phyloP scores from a whole-genome alignment of 306 rosid species.

The Cyclanthera cordifolia region DNA sequence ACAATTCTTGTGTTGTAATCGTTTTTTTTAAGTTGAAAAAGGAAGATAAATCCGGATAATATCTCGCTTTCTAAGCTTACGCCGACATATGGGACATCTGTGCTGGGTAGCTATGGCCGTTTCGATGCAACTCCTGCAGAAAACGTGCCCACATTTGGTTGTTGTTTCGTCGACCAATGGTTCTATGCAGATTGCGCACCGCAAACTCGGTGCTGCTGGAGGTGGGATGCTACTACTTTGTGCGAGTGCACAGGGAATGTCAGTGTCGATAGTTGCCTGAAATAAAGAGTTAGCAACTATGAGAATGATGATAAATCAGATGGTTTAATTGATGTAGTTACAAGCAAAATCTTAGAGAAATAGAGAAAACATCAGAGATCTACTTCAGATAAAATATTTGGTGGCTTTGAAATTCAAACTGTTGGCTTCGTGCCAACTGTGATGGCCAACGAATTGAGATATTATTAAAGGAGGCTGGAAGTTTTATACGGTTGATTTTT shows the following conservation, averaged over 20 bases:
- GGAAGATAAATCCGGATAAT: slow-evolving; percentile 77
- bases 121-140: slow-evolving; percentile 59
- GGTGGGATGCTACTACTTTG: slow-evolving; percentile 26
- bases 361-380: not conserved
- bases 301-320: not conserved
- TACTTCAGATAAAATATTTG: not conserved
- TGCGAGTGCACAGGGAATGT: slow-evolving; percentile 5
- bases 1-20: not conserved
- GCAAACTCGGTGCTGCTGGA: slow-evolving; percentile 45
- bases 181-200: slow-evolving; percentile 69
- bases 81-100: slow-evolving; percentile 85
- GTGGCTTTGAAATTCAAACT: not conserved
- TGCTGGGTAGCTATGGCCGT: slow-evolving; percentile 29
- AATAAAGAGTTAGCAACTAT: not conserved
- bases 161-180: slow-evolving; percentile 52
- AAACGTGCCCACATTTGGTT: slow-evolving; percentile 85
- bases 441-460: not conserved
- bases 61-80: slow-evolving; percentile 37
- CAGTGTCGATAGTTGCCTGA: slow-evolving; percentile 2
- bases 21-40: not conserved
- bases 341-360: too few relatives aligned
- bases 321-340: too few relatives aligned
- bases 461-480: not conserved
- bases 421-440: not conserved
- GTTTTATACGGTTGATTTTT: not conserved